Evolutionary conservation across 768 basidiomycete genomes (phyloP).

Genomic region (Trametes cingulata): DNA sequence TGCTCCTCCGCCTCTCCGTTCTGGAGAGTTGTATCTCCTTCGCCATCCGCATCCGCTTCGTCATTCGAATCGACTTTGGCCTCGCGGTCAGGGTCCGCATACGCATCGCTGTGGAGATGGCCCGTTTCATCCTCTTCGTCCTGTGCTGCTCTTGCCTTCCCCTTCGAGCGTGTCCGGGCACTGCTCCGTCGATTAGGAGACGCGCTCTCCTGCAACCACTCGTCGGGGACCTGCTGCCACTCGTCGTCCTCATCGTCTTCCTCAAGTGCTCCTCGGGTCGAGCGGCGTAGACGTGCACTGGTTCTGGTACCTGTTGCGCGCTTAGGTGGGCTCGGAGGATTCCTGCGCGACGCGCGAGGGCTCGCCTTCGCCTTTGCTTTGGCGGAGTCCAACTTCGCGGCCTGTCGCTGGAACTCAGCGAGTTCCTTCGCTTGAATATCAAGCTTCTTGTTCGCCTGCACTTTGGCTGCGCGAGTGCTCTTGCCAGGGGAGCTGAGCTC

Average conservation of each 20-base stretch:
- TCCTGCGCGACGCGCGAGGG: slow-evolving; percentile 13
- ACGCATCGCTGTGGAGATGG: slow-evolving; percentile 13
- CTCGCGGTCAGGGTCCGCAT: slow-evolving; percentile 21
- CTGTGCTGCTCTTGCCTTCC: slow-evolving; percentile 21
- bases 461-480: slow-evolving; percentile 65
- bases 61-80: slow-evolving; percentile 7
- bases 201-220: slow-evolving; percentile 53
- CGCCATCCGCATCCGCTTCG: slow-evolving; percentile 14
- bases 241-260: slow-evolving; percentile 50
- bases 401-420: slow-evolving; percentile 59
- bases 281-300: slow-evolving; percentile 65
- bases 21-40: slow-evolving; percentile 19
- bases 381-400: slow-evolving; percentile 30
- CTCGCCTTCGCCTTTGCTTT: slow-evolving; percentile 3
- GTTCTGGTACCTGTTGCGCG: slow-evolving; percentile 53
- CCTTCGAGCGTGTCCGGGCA: slow-evolving; percentile 18
- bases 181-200: slow-evolving; percentile 3
- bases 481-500: slow-evolving; percentile 37
- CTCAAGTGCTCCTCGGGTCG: slow-evolving; percentile 20
- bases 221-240: slow-evolving; percentile 80
- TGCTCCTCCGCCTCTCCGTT: slow-evolving; percentile 16
- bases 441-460: slow-evolving; percentile 67
- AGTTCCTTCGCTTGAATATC: slow-evolving; percentile 70
- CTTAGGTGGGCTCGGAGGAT: slow-evolving; percentile 15
- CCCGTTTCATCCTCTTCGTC: slow-evolving; percentile 25